Evolutionary conservation across 805 yeast species (phyloP), one percentile per base, ranked within the genome.

Genomic region (Cyberlindnera saturnus): DNA sequence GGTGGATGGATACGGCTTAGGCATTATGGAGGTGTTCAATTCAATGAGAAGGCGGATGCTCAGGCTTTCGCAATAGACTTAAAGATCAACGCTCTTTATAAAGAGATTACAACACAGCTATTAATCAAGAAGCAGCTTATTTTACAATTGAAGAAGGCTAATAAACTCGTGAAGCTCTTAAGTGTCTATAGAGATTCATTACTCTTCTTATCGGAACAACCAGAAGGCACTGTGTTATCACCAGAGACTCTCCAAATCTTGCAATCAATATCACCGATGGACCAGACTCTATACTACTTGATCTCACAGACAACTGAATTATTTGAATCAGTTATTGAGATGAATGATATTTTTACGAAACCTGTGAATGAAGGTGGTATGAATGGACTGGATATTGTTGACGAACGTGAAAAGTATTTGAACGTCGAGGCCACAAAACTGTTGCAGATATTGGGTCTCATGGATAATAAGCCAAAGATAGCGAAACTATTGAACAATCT

Each of bases 1-100:
- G 84, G 80, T 13, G 95, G 96, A 6, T 79, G 77, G 69, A 65
- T 90, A 43, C 62, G 82, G 38, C 65, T 89, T 38, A 72, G 71
- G 39, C 93, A 87, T 56, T 93, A 90, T 45, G 71, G 75, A 40
- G 77, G 71, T 2, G 53, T 84, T n/a, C 64, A 15, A 7, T 42
- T 57, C 6, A 48, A 45, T 17, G 47, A 49, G 26, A 49, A 45
- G 8, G 45, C 57, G 1, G 52, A 56, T n/a, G 36, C 38, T 1
- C 40, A 41, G 30, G 47, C 52, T 3, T 48, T 47, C 5, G 59
- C 52, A 13, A 37, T 64, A 6, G 74, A 70, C 47, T 43, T 52
- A 2, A 48, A 57, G 39, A 63, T 73, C 5, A 50, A 56, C 23
- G 47, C 53, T 14, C 38, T 75, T 14, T 57, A 71, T 36, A 56